phyloP scores from a whole-genome alignment of 2,329 filamentous ascomycete genomes.

The Talaromyces sp. region DNA sequence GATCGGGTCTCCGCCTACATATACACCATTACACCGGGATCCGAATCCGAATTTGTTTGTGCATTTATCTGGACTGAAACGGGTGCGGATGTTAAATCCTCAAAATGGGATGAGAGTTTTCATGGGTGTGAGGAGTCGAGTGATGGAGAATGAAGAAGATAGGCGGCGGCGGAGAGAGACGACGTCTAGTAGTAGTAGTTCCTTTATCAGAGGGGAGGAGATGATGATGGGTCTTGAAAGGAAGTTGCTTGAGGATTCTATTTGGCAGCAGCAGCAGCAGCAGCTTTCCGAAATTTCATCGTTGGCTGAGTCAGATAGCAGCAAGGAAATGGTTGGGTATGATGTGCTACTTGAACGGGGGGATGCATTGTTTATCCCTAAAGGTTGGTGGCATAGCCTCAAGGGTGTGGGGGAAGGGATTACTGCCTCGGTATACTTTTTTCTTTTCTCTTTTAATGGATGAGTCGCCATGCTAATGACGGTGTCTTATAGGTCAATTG shows the following conservation, averaged over 20 bases:
- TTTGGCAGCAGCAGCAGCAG: constrained; percentile 67
- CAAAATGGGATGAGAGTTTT: constrained; percentile 61
- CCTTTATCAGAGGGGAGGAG: constrained; percentile 66
- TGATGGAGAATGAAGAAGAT: constrained; percentile 31
- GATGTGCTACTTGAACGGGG: constrained; percentile 59
- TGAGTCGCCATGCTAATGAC: constrained; percentile 9
- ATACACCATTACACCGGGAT: constrained; percentile 85
- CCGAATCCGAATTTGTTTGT: constrained; percentile 92
- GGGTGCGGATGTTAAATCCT: constrained; percentile 66
- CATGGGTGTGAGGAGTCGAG: constrained; percentile 38
- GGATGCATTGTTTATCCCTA: constrained; percentile 72
- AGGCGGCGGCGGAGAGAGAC: too few species aligned
- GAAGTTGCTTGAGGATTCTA: constrained; percentile 56
- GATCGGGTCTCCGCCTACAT: constrained; percentile 80
- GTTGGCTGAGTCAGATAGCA: background rate
- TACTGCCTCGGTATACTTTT: constrained; percentile 51
- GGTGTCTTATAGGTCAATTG: constrained; percentile 58
- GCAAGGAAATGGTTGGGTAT: constrained; percentile 22
- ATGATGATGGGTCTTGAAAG: constrained; percentile 86
- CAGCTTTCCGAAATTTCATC: background rate
- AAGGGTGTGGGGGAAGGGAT: constrained; percentile 56
- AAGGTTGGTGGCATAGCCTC: constrained; percentile 84
- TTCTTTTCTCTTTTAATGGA: constrained; percentile 10
- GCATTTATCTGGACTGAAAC: constrained; percentile 70
- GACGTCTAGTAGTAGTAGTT: constrained; percentile 18